phyloP scores from a whole-genome alignment of 208 protist species.

The Crithidia sp. region DNA sequence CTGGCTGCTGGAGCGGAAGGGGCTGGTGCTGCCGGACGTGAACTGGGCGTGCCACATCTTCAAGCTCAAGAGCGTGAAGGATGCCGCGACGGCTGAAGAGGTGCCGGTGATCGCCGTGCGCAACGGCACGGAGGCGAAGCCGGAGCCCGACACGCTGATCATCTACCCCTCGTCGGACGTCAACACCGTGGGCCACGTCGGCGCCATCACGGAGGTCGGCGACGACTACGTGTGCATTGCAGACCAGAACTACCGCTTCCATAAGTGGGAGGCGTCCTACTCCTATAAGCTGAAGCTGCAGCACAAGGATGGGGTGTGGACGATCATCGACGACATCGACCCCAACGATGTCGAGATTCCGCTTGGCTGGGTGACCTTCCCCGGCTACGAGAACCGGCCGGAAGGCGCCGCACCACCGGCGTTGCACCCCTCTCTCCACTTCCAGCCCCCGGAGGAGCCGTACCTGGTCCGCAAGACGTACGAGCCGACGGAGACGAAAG shows the following conservation, averaged over 20 bases:
- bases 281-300: conserved; percentile 61
- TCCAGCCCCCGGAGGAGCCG: conserved; percentile 46
- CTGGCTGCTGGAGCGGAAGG: conserved; percentile 82
- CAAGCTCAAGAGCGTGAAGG: conserved; percentile 59
- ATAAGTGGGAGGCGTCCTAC: conserved; percentile 77
- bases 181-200: conserved; percentile 75
- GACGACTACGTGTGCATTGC: conserved; percentile 85
- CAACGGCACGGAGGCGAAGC: conserved; percentile 67
- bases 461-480: conserved; percentile 68
- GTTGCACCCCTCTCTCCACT: conserved; percentile 71
- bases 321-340: conserved; percentile 70
- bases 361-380: conserved; percentile 87
- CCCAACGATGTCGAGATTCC: conserved; percentile 57
- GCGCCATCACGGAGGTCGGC: conserved; percentile 84
- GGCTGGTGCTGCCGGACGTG: conserved; percentile 79
- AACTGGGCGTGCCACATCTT: conserved; percentile 87
- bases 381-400: conserved; percentile 62
- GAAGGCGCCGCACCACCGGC: conserved; percentile 40
- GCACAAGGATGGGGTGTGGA: conserved; percentile 60
- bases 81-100: conserved; percentile 59
- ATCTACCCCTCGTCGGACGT: conserved; percentile 68
- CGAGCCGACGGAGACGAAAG: conserved; percentile 41
- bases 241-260: conserved; percentile 89
- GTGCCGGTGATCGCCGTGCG: conserved; percentile 56
- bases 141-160: conserved; percentile 77